phyloP scores from a whole-genome alignment of 805 yeast species.

The Candida khao-thaluensis region DNA sequence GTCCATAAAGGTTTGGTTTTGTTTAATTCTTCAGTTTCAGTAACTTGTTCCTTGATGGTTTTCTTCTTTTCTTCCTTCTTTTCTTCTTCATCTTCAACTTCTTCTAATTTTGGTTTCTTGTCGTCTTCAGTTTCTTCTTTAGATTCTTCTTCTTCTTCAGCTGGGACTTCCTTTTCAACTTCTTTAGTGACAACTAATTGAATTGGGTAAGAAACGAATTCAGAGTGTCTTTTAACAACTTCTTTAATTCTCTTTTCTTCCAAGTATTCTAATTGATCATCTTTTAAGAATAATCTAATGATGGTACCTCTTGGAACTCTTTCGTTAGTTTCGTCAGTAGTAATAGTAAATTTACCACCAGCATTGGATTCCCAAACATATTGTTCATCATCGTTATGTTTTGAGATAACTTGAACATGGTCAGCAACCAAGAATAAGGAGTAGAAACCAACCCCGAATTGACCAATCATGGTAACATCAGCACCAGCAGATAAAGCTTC shows the following conservation, averaged over 20 bases:
- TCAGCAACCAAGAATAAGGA: constrained; percentile 98
- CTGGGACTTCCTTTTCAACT: constrained; percentile 95
- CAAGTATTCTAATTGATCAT: constrained; percentile 97
- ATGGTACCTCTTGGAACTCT: constrained; percentile 92
- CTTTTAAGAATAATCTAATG: constrained; percentile 94
- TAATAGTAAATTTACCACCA: constrained; percentile 98
- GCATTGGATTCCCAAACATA: constrained; percentile 99
- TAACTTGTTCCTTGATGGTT: constrained; percentile 88
- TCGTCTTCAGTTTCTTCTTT: constrained; percentile 55
- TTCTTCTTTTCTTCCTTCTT: constrained; percentile 74
- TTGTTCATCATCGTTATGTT: constrained; percentile 98
- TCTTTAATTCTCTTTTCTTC: constrained; percentile 99
- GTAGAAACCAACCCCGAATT: constrained; percentile 99
- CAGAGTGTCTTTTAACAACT: constrained; percentile 99
- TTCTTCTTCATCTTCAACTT: constrained; percentile 68
- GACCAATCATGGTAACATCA: constrained; percentile 99
- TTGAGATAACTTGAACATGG: constrained; percentile 96
- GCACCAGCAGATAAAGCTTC: constrained; percentile 99
- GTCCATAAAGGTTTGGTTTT: constrained; percentile 99
- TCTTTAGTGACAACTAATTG: constrained; percentile 98
- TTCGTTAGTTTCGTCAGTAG: constrained; percentile 85
- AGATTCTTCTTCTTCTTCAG: constrained; percentile 31
- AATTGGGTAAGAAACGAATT: constrained; percentile 98
- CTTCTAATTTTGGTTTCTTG: constrained; percentile 75
- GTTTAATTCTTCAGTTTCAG: constrained; percentile 97